These are phyloP conservation scores for Pseudoturritis turrita DNA, from an alignment of 345 rosid species.

Conservation along the genomic window DNA sequence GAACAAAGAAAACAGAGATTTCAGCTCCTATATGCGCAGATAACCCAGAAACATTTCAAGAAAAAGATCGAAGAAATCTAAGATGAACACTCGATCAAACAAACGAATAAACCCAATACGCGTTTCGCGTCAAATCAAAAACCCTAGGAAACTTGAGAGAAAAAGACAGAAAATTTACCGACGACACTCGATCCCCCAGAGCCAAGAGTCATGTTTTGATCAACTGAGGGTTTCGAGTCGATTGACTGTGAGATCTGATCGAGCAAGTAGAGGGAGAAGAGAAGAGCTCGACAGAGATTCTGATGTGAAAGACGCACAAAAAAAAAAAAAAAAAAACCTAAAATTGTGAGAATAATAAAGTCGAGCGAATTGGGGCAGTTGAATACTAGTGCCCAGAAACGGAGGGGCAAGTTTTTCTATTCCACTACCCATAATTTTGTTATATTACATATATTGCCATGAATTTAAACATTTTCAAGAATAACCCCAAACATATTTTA, in stretches of 20 bases:
- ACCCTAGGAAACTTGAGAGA: constrained; percentile 3
- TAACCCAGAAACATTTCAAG: not conserved
- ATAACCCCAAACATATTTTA: not conserved
- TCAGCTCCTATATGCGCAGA: too few species aligned
- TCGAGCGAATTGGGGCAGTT: not conserved
- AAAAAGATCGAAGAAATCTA: constrained; percentile 1
- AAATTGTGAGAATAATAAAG: too few species aligned
- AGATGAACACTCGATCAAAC: not conserved
- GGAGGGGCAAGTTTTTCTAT: not conserved
- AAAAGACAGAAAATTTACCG: constrained; percentile 33
- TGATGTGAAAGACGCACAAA: not conserved
- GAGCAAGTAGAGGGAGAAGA: not conserved
- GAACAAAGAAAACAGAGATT: not conserved
- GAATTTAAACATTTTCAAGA: not conserved
- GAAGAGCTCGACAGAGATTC: constrained; percentile 18
- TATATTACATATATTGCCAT: not conserved
- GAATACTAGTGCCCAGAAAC: not conserved
- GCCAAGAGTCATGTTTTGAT: constrained; percentile 70
- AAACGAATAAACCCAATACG: constrained; percentile 3
- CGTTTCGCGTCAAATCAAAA: constrained; percentile 8
- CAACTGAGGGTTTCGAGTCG: constrained; percentile 3
- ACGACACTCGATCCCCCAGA: constrained; percentile 89
- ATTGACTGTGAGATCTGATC: constrained; percentile 42
- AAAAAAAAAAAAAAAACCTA: too few species aligned
- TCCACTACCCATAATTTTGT: not conserved